Evolutionary conservation across 805 yeast species (phyloP).

Genomic region (Wickerhamomyces strasburgensis): DNA sequence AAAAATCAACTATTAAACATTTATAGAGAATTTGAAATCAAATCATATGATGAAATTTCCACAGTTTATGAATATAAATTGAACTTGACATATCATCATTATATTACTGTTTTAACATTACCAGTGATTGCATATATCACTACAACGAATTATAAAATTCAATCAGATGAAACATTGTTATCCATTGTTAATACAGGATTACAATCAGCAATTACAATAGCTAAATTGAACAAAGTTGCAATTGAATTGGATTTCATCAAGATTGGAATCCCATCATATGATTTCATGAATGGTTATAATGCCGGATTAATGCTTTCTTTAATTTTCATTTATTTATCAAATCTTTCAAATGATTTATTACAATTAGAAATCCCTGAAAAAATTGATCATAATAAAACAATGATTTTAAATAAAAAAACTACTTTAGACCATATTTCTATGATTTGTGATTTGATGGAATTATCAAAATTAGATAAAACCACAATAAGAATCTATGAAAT

Average conservation of each 20-base stretch:
- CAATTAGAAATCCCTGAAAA: conserved; percentile 11
- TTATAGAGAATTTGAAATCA: conserved; percentile 31
- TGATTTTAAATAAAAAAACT: conserved; percentile 16
- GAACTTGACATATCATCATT: conserved; percentile 37
- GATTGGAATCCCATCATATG: conserved; percentile 41
- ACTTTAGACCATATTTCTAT: conserved; percentile 20
- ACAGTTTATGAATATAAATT: conserved; percentile 38
- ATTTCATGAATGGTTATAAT: conserved; percentile 39
- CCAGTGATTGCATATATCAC: conserved; percentile 40
- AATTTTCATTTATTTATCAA: conserved; percentile 32
- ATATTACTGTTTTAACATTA: conserved; percentile 36
- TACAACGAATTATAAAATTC: conserved; percentile 30
- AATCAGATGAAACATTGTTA: conserved; percentile 39
- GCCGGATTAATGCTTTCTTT: conserved; percentile 38
- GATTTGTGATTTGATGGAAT: conserved; percentile 22
- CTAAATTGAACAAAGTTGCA: conserved; percentile 33
- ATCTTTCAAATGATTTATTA: conserved; percentile 19
- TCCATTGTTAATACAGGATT: conserved; percentile 36
- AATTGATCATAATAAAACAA: conserved; percentile 4
- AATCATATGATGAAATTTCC: conserved; percentile 18
- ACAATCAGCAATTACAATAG: conserved; percentile 34
- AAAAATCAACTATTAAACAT: conserved; percentile 32
- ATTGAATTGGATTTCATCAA: conserved; percentile 27
- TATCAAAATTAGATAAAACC: conserved; percentile 33
- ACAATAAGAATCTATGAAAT: conserved; percentile 39